Percentiles rank a stretch among this genome's conserved stretches.
phyloP scores from a whole-genome alignment of 2,329 filamentous ascomycete genomes.

The Microcyclospora pomicola region DNA sequence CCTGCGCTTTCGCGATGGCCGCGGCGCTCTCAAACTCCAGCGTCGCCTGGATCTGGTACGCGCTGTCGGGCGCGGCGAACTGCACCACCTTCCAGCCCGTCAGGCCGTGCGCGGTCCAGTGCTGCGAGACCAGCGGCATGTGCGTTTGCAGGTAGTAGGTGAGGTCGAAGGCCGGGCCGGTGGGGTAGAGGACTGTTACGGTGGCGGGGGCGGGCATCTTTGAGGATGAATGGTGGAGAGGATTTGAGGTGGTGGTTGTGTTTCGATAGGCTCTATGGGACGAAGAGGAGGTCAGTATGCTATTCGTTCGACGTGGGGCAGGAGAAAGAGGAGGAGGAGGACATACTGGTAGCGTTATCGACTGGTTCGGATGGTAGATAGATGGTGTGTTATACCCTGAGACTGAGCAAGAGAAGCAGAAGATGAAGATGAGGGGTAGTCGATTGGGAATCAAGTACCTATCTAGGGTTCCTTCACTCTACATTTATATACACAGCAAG shows the following conservation, averaged over 20 bases:
- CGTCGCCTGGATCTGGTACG: slow-evolving; percentile 22
- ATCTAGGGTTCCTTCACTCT: too few relatives aligned
- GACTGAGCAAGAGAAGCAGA: too few relatives aligned
- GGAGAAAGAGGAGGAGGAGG: too few relatives aligned
- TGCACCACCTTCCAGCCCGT: slow-evolving; percentile 15
- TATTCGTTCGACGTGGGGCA: too few relatives aligned
- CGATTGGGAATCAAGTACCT: too few relatives aligned
- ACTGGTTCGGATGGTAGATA: too few relatives aligned
- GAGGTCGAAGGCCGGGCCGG: slow-evolving; percentile 25
- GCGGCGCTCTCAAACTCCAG: slow-evolving; percentile 19
- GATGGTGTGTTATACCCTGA: too few relatives aligned
- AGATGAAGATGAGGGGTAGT: too few relatives aligned
- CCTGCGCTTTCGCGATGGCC: slow-evolving; percentile 16
- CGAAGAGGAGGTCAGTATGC: too few relatives aligned
- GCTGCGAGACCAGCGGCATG: slow-evolving; percentile 24
- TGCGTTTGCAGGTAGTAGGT: slow-evolving; percentile 27
- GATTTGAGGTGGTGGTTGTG: background rate
- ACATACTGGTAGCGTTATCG: too few relatives aligned
- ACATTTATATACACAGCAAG: too few relatives aligned
- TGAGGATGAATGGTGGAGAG: slow-evolving; percentile 3
- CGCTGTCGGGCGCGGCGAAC: slow-evolving; percentile 17
- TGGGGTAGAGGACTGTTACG: slow-evolving; percentile 23
- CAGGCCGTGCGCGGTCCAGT: slow-evolving; percentile 20
- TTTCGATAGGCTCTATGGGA: background rate
- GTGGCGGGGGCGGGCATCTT: slow-evolving; percentile 8